phyloP scores from a whole-genome alignment of 768 basidiomycete species.

The Lactarius hatsudake region DNA sequence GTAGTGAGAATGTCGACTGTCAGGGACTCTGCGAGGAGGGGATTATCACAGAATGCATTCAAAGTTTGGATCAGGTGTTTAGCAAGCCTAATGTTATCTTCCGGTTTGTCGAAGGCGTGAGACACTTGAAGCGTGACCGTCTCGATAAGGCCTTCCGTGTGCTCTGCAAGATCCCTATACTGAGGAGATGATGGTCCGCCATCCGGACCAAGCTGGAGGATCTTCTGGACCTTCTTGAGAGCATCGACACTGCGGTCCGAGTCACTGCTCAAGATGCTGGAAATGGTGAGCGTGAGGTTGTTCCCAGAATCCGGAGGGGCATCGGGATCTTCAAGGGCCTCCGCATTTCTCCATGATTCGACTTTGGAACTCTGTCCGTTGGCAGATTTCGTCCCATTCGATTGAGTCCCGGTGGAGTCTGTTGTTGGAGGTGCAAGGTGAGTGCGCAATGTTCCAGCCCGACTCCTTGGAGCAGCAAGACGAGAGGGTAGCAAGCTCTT shows the following conservation, averaged over 20 bases:
- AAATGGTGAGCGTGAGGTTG: conserved; percentile 79
- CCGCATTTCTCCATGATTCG: conserved; percentile 23
- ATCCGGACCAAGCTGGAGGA: conserved; percentile 73
- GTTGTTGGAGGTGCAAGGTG: conserved; percentile 5
- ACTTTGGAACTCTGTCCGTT: conserved; percentile 23
- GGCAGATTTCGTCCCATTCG: conserved; percentile 13
- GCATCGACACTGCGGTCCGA: conserved; percentile 85
- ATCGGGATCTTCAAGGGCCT: conserved; percentile 20
- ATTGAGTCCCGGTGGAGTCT: not conserved
- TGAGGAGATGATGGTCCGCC: conserved; percentile 62
- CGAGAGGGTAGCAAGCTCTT: conserved; percentile 75
- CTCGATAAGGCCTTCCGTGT: conserved; percentile 82
- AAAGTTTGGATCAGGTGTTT: conserved; percentile 98
- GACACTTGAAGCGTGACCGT: conserved; percentile 90
- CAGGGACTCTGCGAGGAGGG: conserved; percentile 81
- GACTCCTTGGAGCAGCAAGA: conserved; percentile 61
- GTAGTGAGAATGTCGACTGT: conserved; percentile 81
- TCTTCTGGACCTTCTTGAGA: conserved; percentile 88
- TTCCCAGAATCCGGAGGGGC: conserved; percentile 38
- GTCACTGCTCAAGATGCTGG: conserved; percentile 86
- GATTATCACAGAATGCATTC: conserved; percentile 91
- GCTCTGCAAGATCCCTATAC: conserved; percentile 76
- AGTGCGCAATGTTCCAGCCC: conserved; percentile 34
- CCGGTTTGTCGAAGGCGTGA: conserved; percentile 82
- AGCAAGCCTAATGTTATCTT: conserved; percentile 87